Evolutionary conservation across 192 early-diverging fungal species (phyloP).

Genomic region (Backusella circina): DNA sequence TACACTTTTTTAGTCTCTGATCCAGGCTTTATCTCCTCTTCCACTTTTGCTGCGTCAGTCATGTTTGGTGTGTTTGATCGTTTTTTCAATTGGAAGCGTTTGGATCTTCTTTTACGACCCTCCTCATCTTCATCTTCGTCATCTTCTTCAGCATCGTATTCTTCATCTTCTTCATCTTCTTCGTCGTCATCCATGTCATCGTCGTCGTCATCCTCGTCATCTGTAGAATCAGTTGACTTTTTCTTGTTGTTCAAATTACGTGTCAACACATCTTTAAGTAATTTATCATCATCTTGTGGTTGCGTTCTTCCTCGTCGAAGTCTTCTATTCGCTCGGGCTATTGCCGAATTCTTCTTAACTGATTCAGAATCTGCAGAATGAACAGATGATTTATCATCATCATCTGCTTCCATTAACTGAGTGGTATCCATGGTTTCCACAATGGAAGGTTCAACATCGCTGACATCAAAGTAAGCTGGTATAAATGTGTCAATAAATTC

Average conservation of each 20-base stretch:
- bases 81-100: slow-evolving; percentile 31
- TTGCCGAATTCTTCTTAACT: background rate
- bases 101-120: background rate
- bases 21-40: background rate
- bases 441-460: slow-evolving; percentile 20
- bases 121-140: background rate
- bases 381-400: slow-evolving; percentile 14
- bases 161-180: slow-evolving; percentile 12
- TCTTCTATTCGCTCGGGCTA: background rate
- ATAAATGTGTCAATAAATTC: slow-evolving; percentile 74
- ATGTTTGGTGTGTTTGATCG: background rate
- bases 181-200: background rate
- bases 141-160: background rate
- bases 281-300: background rate
- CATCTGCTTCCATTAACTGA: slow-evolving; percentile 36
- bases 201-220: slow-evolving; percentile 14
- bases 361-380: slow-evolving; percentile 15
- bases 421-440: slow-evolving; percentile 43
- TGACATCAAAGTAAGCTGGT: slow-evolving; percentile 56
- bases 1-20: slow-evolving; percentile 2
- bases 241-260: slow-evolving; percentile 15
- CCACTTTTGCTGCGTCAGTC: background rate
- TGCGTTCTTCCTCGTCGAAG: slow-evolving; percentile 13
- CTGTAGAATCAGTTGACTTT: slow-evolving; percentile 26
- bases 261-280: slow-evolving; percentile 7